Percentiles rank a stretch among this genome's conserved stretches.
Evolutionary conservation across 2,329 filamentous ascomycete genomes (phyloP).

Genomic region (Ceratocystis variospora): DNA sequence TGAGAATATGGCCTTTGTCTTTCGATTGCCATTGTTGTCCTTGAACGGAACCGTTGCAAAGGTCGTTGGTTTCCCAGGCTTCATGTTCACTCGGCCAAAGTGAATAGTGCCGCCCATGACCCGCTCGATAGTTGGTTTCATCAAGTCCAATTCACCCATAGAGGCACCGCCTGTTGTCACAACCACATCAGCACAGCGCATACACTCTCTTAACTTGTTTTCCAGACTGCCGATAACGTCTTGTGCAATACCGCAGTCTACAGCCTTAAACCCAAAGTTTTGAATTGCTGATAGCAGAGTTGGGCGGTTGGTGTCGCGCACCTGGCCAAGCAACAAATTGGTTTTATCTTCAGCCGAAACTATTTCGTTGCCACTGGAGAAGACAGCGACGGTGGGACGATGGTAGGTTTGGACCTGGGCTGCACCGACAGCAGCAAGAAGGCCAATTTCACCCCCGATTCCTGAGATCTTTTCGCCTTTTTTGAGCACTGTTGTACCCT

Average conservation of each 20-base stretch:
- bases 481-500: slow-evolving; percentile 54
- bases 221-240: slow-evolving; percentile 65
- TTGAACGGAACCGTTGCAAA: slow-evolving; percentile 75
- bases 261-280: slow-evolving; percentile 60
- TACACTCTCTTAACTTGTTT: slow-evolving; percentile 56
- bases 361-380: slow-evolving; percentile 93
- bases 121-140: slow-evolving; percentile 92
- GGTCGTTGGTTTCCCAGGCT: slow-evolving; percentile 93
- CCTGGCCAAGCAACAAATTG: slow-evolving; percentile 60
- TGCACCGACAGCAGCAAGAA: slow-evolving; percentile 74
- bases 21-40: slow-evolving; percentile 34
- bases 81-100: slow-evolving; percentile 94
- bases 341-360: slow-evolving; percentile 55
- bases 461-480: slow-evolving; percentile 74
- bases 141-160: slow-evolving; percentile 93
- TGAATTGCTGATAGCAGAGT: slow-evolving; percentile 66
- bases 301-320: slow-evolving; percentile 84
- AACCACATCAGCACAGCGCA: slow-evolving; percentile 64
- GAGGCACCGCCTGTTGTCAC: slow-evolving; percentile 90
- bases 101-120: slow-evolving; percentile 82
- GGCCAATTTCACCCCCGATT: slow-evolving; percentile 78
- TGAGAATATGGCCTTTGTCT: slow-evolving; percentile 66
- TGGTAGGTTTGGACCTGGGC: slow-evolving; percentile 57
- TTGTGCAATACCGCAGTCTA: slow-evolving; percentile 76
- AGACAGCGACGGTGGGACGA: slow-evolving; percentile 65